phyloP scores from a whole-genome alignment of 345 rosid species.

The Linum trigynum region DNA sequence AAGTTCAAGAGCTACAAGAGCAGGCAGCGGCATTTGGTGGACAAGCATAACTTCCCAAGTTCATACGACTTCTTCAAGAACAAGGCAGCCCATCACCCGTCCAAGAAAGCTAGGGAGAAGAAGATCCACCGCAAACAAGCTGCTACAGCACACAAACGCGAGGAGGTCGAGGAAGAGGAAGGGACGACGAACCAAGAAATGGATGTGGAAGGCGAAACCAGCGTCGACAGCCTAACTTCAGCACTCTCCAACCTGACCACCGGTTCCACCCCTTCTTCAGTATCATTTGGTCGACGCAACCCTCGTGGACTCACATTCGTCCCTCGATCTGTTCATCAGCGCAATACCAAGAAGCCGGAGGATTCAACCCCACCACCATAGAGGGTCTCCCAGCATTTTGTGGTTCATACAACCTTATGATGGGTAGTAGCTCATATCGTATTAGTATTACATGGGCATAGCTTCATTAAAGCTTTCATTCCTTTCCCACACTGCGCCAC shows the following conservation, averaged over 20 bases:
- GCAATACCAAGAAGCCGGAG: constrained; percentile 24
- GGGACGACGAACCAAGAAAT: constrained; percentile 25
- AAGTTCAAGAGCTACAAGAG: constrained; percentile 70
- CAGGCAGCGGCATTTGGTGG: constrained; percentile 72
- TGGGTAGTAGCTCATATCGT: too few relatives aligned
- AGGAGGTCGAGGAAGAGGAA: constrained; percentile 18
- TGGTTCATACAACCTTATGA: too few relatives aligned
- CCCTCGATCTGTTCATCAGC: constrained; percentile 51
- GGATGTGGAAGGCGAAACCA: constrained; percentile 61
- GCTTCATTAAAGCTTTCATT: too few relatives aligned
- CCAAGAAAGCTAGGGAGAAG: constrained; percentile 72
- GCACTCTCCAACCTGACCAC: constrained; percentile 75
- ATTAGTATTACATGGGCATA: too few relatives aligned
- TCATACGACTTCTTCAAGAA: constrained; percentile 78
- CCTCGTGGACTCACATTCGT: constrained; percentile 68
- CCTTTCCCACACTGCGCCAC: too few relatives aligned
- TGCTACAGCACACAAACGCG: constrained; percentile 1
- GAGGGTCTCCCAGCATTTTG: not conserved
- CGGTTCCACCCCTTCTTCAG: constrained; percentile 58
- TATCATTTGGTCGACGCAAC: constrained; percentile 77
- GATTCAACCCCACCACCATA: constrained; percentile 15
- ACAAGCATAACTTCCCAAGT: constrained; percentile 82
- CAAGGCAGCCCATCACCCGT: constrained; percentile 32
- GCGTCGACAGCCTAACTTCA: constrained; percentile 59
- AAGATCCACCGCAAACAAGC: constrained; percentile 32